Evolutionary conservation across 1,284 basidiomycete species (phyloP), one percentile per base, ranked within the genome.

Genomic region (Schizopora paradoxa): DNA sequence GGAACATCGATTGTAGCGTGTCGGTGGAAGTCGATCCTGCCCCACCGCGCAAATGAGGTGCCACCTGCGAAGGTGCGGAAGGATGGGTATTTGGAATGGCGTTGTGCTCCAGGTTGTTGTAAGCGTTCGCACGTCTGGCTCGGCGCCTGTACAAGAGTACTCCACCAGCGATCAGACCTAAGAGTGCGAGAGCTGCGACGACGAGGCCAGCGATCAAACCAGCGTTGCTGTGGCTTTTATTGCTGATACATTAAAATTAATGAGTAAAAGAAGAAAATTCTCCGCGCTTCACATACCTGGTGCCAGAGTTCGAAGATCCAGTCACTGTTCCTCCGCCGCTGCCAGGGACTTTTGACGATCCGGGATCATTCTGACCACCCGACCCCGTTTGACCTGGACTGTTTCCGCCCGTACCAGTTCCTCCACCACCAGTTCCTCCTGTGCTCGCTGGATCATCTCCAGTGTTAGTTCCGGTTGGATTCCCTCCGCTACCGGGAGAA

Each of bases 1-100:
- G 42, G 27, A 49, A 52, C 42, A 49, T 49, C 37, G 43, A 43
- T 14, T 47, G 51, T 13, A 48, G 19, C 22, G 47, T 41, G n/a
- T 40, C 36, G 31, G 27, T 26, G 4, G 43, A 41, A n/a, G n/a
- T n/a, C 4, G 41, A 39, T 19, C 31, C 32, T 3, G 27, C 41
- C 31, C 41, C 47, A 28, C 41, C 47, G 3, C 41, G 41, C 25
- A 38, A 11, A 37, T 38, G 41, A 28, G 41, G 11, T 27, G 21
- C 43, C 43, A 19, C 43, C 21, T 13, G 29, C 26, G 5, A 44
- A 22, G 7, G 43, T 35, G n/a, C 22, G 14, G 19, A 40, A 23
- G 38, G 32, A 40, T 32, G 28, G 45, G 34, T 42, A 11, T 6
- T 16, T 13, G n/a, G 14, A 18, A 26, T 25, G 5, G 33, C 22